phyloP scores from a whole-genome alignment of 139 green algal genomes.

The Coelastrella sp. region DNA sequence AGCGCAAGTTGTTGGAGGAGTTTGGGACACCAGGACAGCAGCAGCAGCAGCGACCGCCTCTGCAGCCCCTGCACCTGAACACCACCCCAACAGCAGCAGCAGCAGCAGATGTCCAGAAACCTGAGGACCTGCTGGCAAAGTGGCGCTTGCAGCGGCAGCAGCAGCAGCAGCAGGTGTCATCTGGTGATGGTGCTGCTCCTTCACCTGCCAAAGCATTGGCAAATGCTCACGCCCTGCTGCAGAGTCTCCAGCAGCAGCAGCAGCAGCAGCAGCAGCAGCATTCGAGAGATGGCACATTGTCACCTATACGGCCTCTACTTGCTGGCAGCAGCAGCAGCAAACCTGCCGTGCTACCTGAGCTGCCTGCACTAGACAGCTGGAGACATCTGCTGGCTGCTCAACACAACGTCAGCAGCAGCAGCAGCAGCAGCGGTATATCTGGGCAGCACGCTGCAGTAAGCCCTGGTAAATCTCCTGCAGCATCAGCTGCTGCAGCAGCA shows the following conservation, averaged over 20 bases:
- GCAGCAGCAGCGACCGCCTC: neutral
- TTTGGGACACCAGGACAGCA: constrained; percentile 3
- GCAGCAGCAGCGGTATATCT: neutral
- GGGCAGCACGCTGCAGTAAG: neutral
- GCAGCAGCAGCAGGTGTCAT: neutral
- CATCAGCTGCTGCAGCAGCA: constrained; percentile 8
- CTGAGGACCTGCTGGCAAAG: neutral
- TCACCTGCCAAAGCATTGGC: neutral
- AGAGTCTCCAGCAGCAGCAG: neutral
- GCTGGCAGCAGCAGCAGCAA: neutral
- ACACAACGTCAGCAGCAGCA: neutral
- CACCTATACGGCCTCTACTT: neutral
- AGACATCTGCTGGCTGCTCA: neutral
- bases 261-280: constrained; percentile 6
- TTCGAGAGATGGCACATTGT: neutral
- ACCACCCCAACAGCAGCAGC: neutral
- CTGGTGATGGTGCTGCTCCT: neutral
- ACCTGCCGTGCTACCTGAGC: neutral
- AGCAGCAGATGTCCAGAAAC: neutral
- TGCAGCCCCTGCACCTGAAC: neutral
- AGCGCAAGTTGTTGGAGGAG: neutral
- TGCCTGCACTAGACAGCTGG: neutral
- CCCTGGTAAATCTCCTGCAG: neutral
- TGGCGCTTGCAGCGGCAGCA: constrained; percentile 13
- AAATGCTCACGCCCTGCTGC: neutral